Conservation (phyloP, 2,329 filamentous ascomycete species). For the Phyllosticta paracitricarpa region DNA sequence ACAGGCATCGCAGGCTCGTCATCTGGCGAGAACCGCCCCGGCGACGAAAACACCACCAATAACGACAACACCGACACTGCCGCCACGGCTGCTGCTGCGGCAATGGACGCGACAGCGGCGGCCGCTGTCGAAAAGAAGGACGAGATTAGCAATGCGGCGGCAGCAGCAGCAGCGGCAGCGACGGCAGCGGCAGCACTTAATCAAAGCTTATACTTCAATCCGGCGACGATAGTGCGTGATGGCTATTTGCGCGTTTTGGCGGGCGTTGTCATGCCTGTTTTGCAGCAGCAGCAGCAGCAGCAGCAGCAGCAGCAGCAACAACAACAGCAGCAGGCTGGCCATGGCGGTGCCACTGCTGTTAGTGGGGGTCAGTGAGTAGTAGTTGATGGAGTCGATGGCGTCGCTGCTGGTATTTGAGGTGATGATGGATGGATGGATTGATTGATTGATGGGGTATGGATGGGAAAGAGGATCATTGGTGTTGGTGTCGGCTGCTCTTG, state of each 20-base stretch:
- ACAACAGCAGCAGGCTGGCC: too few species aligned
- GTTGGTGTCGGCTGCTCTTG: too few species aligned
- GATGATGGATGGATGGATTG: too few species aligned
- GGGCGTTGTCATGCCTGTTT: background rate
- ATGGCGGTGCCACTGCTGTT: conserved; percentile 14
- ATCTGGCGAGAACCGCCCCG: conserved; percentile 13
- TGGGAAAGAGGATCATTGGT: too few species aligned
- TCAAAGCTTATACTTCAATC: conserved; percentile 8
- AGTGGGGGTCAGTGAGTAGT: conserved; percentile 12
- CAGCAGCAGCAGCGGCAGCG: conserved; percentile 26
- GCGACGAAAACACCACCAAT: conserved; percentile 17
- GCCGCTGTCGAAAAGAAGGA: conserved; percentile 20
- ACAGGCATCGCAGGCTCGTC: background rate
- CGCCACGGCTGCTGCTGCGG: conserved; percentile 21
- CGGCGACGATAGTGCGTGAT: background rate
- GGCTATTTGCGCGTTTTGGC: conserved; percentile 3
- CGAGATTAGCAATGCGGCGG: conserved; percentile 18
- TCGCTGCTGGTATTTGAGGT: too few species aligned
- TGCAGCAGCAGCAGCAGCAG: conserved; percentile 1
- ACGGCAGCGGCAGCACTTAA: conserved; percentile 22
- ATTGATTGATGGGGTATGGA: too few species aligned
- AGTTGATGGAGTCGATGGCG: too few species aligned
- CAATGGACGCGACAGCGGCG: conserved; percentile 27
- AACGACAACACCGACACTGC: conserved; percentile 20
- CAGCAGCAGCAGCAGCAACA: background rate